Base-by-base conservation (phyloP, 2,329 filamentous ascomycete species). In the Venturia carpophila region DNA sequence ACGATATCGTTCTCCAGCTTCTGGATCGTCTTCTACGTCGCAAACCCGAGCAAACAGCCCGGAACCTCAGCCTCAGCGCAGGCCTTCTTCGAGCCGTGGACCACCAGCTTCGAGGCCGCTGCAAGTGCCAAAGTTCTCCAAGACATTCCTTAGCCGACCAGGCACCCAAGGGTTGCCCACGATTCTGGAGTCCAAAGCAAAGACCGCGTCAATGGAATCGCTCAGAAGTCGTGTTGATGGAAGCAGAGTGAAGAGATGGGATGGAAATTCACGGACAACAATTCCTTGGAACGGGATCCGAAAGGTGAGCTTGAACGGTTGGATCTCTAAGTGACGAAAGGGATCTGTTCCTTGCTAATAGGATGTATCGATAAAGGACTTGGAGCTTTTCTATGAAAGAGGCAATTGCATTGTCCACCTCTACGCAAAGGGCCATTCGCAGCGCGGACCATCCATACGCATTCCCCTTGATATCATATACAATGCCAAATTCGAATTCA, bases 331-430 rank as follows among this genome's bases (percentile, higher is more conserved):
- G 24, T 27, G 4, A 13, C 10, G 13, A 27, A 24, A 27, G 15
- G 39, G 13, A n/a, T n/a, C 30, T 11, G 41, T 45, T 62, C 37
- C 67, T 68, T 62, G 41, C 67, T 68, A 63, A 69, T 63, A 56
- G 42, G 68, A 70, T 55, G 24, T 10, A 15, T 39, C 27, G 37
- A 39, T 41, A 34, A 66, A 92, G 89, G 89, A 92, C 69, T 79
- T 83, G 2, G 89, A 91, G 68, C 78, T 93, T 2, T 92, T 87
- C 87, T 80, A 82, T 67, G 78, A 81, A 13, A 76, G 86, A 68
- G 89, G 87, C 17, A 85, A 91, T 71, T 92, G 89, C 70, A 79
- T 85, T 19, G 80, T 92, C 1, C 82, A 92, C 73, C 78, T 92
- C 0, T 87, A 90, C 70, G 82, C 77, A n/a, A 80, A 81, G 68